phyloP scores from a whole-genome alignment of 2,329 filamentous ascomycete genomes.

The Clonostachys solani region DNA sequence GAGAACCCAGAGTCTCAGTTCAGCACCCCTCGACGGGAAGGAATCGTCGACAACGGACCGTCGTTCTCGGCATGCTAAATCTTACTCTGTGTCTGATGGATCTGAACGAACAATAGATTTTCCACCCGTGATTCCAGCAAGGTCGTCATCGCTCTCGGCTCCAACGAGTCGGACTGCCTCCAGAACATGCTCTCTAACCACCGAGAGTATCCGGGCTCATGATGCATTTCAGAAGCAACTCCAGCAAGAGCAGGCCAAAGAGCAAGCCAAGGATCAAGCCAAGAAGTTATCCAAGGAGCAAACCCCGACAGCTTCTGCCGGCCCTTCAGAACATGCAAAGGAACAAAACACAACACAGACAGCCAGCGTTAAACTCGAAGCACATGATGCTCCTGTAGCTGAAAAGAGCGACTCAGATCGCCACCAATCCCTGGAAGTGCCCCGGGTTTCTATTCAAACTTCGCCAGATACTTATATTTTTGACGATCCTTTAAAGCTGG shows the following conservation, averaged over 20 bases:
- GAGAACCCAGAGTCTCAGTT: constrained; percentile 46
- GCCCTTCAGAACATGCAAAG: no score
- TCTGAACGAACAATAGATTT: constrained; percentile 56
- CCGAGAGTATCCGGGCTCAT: constrained; percentile 54
- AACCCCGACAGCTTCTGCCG: no score
- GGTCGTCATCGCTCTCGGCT: constrained; percentile 58
- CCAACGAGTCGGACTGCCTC: constrained; percentile 56
- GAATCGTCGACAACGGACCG: constrained; percentile 39
- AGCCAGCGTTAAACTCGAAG: no score
- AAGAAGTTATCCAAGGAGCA: no score
- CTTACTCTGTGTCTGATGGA: constrained; percentile 42
- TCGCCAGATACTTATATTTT: no score
- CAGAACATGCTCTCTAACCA: constrained; percentile 49
- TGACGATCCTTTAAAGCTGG: no score
- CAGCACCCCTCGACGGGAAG: constrained; percentile 37
- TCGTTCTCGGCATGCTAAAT: constrained; percentile 31
- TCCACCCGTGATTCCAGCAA: constrained; percentile 50
- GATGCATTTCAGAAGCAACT: constrained; percentile 28
- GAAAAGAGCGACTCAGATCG: no score
- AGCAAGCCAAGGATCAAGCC: constrained; percentile 5
- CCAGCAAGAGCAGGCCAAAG: constrained; percentile 9
- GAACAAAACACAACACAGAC: no score
- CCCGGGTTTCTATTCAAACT: no score
- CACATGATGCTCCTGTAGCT: no score
- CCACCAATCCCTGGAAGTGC: no score